Evolutionary conservation across 331 rosid genomes (phyloP).

Genomic region (Acacia pycnantha): DNA sequence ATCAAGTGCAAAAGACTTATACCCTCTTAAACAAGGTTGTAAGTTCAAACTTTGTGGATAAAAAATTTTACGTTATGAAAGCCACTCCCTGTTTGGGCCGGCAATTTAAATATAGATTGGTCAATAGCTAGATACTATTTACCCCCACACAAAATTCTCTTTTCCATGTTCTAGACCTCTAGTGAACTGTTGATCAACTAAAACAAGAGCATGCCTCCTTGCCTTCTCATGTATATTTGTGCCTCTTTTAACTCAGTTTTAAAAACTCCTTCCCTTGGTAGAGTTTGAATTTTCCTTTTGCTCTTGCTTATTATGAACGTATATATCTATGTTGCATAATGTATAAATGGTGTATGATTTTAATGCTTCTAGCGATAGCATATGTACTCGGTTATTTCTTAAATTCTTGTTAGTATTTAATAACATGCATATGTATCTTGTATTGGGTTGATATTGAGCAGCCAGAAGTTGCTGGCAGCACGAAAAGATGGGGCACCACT

Average conservation of each 20-base stretch:
- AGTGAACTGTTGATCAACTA: not conserved
- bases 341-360: not conserved
- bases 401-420: not conserved
- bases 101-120: not conserved
- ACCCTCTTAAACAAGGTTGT: not conserved
- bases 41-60: not conserved
- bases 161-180: not conserved
- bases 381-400: not conserved
- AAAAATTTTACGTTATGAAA: not conserved
- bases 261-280: not conserved
- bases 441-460: constrained; percentile 35
- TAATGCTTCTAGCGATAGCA: not conserved
- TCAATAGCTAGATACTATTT: not conserved
- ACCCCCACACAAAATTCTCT: not conserved
- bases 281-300: not conserved
- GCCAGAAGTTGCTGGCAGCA: constrained; percentile 73
- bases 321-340: constrained; percentile 1
- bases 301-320: not conserved
- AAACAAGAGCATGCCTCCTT: not conserved
- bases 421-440: not conserved
- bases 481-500: constrained; percentile 72
- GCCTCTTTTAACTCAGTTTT: not conserved
- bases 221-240: not conserved
- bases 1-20: not conserved
- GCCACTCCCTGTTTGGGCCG: not conserved